Evolutionary conservation across 352 stramenopile species (phyloP), one percentile per base, ranked within the genome.

Genomic region (Thraustotheca clavata): DNA sequence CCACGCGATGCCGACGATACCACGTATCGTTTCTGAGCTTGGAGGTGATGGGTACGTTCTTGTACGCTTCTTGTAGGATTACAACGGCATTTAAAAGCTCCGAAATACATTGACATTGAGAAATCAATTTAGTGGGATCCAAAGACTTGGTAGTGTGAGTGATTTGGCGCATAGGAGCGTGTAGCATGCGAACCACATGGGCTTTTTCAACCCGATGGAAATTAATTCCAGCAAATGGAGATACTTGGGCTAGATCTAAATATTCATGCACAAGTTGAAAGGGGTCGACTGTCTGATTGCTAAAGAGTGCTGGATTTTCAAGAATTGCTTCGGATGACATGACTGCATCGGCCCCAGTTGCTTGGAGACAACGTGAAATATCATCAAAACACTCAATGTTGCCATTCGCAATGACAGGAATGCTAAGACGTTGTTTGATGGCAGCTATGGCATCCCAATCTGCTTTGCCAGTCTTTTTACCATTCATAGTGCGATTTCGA

Each of bases 351-450:
- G 89, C 93, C 0, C 78, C 77, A 9, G 96, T 98, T 11, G 75
- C 69, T 26, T 87, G 70, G 0, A 97, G 62, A 69, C 94, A 97
- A 9, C 65, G 67, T 16, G 78, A 67, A 18, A 98, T 79, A 71
- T 98, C 94, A 18, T 83, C 75, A 31, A 79, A 79, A 33, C 54
- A 78, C 70, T 98, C 92, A 36, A 99, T 89, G 22, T 92, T 91
- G 67, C 96, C 96, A 72, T 99, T 99, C n/a, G 95, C 88, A 68
- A 99, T 80, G n/a, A 98, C 82, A 3, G 94, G 94, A 73, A 98
- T 97, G 41, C 76, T 68, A 40, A 98, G 69, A 8, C 87, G 83
- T 33, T 79, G 71, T 60, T 96, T 88, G 62, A 97, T 91, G 59
- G 80, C 88, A 33, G 77, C 72, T 40, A 98, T 96, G 55, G 89